Evolutionary conservation across 169 alveolate genomes (phyloP).

Genomic region (Babesia caballi): DNA sequence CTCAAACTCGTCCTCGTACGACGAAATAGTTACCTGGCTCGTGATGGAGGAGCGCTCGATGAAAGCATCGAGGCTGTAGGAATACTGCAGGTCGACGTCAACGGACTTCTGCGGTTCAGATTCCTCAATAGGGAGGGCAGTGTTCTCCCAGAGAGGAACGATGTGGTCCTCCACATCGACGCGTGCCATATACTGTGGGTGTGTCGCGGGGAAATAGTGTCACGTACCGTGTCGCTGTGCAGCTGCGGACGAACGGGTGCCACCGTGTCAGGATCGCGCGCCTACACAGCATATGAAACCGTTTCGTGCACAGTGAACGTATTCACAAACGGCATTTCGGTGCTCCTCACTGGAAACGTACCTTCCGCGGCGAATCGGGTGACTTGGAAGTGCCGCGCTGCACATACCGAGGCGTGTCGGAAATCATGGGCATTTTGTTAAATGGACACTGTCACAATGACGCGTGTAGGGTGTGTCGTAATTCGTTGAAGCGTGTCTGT

Average conservation of each 20-base stretch:
- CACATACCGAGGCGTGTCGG: background rate
- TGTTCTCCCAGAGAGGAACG: conserved; percentile 47
- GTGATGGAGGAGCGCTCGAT: conserved; percentile 31
- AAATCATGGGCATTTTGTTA: background rate
- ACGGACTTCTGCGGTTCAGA: background rate
- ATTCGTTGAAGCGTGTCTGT: too few species aligned
- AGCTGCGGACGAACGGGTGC: conserved; percentile 36
- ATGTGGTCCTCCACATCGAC: conserved; percentile 55
- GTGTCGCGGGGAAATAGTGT: background rate
- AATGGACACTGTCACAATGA: too few species aligned
- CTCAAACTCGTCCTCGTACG: conserved; percentile 41
- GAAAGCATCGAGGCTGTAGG: conserved; percentile 43
- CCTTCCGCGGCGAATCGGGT: background rate
- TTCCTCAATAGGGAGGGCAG: background rate
- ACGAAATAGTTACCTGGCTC: conserved; percentile 43
- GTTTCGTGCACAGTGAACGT: too few species aligned
- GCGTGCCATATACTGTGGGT: conserved; percentile 41
- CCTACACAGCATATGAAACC: conserved; percentile 2
- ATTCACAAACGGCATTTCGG: too few species aligned
- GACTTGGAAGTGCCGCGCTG: background rate
- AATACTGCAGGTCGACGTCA: conserved; percentile 26
- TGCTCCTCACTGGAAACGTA: too few species aligned
- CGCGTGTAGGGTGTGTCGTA: too few species aligned
- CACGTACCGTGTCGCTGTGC: conserved; percentile 39
- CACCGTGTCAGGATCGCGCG: conserved; percentile 19